A percentile compares a stretch with the other conserved stretches of the same genome.
Evolutionary conservation across 495 filamentous ascomycete genomes (phyloP).

Genomic region (Penicillium riverlandense): DNA sequence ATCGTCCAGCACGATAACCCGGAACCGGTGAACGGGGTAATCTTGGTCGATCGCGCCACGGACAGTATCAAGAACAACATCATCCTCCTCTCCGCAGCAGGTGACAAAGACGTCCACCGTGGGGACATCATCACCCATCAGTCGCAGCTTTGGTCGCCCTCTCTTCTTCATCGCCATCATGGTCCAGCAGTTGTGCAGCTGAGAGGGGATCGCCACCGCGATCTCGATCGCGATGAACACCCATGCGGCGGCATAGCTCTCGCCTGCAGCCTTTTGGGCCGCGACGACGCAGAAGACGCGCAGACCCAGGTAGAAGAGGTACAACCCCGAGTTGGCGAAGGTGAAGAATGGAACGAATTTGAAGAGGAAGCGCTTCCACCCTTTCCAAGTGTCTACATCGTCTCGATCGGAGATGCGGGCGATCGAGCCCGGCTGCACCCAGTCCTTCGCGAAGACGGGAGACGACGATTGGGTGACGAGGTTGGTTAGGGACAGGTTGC

Average conservation of each 20-base stretch:
- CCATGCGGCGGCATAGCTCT: slow-evolving; percentile 28
- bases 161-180: slow-evolving; percentile 34
- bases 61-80: slow-evolving; percentile 47
- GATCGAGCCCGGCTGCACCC: slow-evolving; percentile 26
- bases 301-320: slow-evolving; percentile 32
- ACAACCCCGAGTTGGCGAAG: slow-evolving; percentile 26
- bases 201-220: slow-evolving; percentile 28
- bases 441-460: slow-evolving; percentile 24
- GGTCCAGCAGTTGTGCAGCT: slow-evolving; percentile 37
- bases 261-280: slow-evolving; percentile 21
- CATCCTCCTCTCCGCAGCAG: slow-evolving; percentile 44
- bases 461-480: slow-evolving; percentile 18
- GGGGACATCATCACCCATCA: slow-evolving; percentile 36
- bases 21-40: slow-evolving; percentile 41
- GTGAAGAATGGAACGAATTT: slow-evolving; percentile 28
- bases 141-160: slow-evolving; percentile 29
- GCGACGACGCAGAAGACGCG: slow-evolving; percentile 32
- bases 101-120: slow-evolving; percentile 47
- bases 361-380: slow-evolving; percentile 33
- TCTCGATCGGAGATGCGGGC: slow-evolving; percentile 31
- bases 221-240: slow-evolving; percentile 35
- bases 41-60: slow-evolving; percentile 39
- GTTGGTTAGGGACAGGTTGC: slow-evolving; percentile 15
- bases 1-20: slow-evolving; percentile 48
- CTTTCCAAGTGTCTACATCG: slow-evolving; percentile 35